A percentile compares a stretch with the other conserved stretches of the same genome.
Conservation (phyloP, 176 grass and related monocot species). For the Juncus inflexus region DNA sequence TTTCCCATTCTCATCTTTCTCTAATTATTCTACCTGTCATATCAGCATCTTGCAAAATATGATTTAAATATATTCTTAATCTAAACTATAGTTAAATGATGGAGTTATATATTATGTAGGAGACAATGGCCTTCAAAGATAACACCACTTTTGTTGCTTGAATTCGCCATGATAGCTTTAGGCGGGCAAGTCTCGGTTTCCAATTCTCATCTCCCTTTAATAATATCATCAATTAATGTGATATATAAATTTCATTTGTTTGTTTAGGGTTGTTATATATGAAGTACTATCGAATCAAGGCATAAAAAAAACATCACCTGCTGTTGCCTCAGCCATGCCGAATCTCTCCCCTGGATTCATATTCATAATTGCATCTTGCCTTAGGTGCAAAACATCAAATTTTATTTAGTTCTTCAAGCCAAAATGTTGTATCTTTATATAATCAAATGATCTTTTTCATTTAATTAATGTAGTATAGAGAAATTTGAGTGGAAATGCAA, state of each 20-base stretch:
- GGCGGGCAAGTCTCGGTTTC: slow-evolving; percentile 35
- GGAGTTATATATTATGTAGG: slow-evolving; percentile 18
- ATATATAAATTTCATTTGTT: too few species aligned
- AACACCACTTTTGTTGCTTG: slow-evolving; percentile 26
- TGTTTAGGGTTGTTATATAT: slow-evolving; percentile 36
- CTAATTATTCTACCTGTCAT: too few species aligned
- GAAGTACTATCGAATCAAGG: slow-evolving; percentile 46
- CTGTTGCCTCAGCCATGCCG: slow-evolving; percentile 63
- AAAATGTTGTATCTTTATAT: not conserved
- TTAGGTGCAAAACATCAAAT: slow-evolving; percentile 28
- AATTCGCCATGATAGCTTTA: slow-evolving; percentile 38
- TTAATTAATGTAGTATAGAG: slow-evolving; percentile 39
- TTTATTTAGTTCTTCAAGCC: not conserved
- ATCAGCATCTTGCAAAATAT: too few species aligned
- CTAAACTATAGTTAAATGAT: not conserved
- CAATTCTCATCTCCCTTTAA: not conserved
- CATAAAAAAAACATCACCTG: slow-evolving; percentile 46
- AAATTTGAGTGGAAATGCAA: slow-evolving; percentile 49
- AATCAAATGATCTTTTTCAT: not conserved
- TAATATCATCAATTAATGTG: not conserved
- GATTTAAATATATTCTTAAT: too few species aligned
- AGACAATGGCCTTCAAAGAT: slow-evolving; percentile 48
- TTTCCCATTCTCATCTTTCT: too few species aligned
- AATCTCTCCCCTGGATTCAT: slow-evolving; percentile 56
- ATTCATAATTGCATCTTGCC: slow-evolving; percentile 54